Conservation (phyloP, 768 basidiomycete species). For the Heimioporus sp. region DNA sequence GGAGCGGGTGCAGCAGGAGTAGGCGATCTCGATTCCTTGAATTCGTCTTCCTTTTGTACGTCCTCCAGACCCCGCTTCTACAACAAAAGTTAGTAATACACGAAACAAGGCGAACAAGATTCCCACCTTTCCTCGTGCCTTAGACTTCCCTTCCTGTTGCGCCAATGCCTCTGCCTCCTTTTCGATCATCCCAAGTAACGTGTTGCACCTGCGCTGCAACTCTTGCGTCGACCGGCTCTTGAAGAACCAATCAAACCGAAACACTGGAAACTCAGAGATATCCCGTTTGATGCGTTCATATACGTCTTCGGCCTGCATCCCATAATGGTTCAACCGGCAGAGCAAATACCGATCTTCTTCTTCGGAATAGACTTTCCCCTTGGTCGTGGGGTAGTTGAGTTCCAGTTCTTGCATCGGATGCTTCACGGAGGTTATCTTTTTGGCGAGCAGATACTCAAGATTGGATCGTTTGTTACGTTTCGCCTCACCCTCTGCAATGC, state of each 20-base stretch:
- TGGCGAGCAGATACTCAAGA: constrained; percentile 70
- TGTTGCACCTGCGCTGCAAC: constrained; percentile 83
- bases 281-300: constrained; percentile 96
- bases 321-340: constrained; percentile 86
- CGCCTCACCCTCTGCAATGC: constrained; percentile 82
- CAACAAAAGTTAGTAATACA: neutral
- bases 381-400: constrained; percentile 91
- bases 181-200: constrained; percentile 85
- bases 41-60: constrained; percentile 46
- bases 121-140: constrained; percentile 67
- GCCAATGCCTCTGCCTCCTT: constrained; percentile 77
- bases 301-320: constrained; percentile 83
- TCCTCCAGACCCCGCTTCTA: constrained; percentile 78
- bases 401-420: constrained; percentile 98
- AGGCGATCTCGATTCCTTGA: constrained; percentile 56
- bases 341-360: constrained; percentile 97
- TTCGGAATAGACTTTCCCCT: constrained; percentile 95
- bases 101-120: neutral
- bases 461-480: constrained; percentile 87
- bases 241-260: constrained; percentile 98
- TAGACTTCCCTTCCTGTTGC: constrained; percentile 65
- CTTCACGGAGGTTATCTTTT: constrained; percentile 78
- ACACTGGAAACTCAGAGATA: constrained; percentile 94
- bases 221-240: constrained; percentile 85
- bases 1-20: constrained; percentile 54